A percentile compares a stretch with the other conserved stretches of the same genome.
phyloP scores from a whole-genome alignment of 164 flowering plant genomes.

The Dillenia suffruticosa region DNA sequence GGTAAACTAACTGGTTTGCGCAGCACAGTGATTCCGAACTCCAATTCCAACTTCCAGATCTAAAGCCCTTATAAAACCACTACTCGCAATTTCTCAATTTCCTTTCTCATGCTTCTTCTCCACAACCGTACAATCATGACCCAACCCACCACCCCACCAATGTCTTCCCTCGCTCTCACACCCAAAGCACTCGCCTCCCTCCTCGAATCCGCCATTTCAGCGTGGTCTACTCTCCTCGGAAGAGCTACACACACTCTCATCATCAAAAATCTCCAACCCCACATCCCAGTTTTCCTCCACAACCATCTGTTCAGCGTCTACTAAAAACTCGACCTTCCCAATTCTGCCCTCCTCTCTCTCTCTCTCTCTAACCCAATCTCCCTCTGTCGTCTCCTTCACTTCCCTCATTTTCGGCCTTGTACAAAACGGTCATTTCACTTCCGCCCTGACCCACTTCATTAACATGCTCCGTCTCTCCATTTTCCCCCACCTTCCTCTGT shows the following conservation, averaged over 20 bases:
- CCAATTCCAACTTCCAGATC: too few species aligned
- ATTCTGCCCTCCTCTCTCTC: conserved; percentile 48
- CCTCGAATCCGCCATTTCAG: conserved; percentile 45
- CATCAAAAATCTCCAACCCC: conserved; percentile 34
- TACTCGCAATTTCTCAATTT: too few species aligned
- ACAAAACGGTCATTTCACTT: conserved; percentile 49
- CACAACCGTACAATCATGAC: too few species aligned
- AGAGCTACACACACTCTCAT: conserved; percentile 68
- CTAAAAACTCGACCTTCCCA: conserved; percentile 73
- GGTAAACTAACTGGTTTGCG: too few species aligned
- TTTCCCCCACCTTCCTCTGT: conserved; percentile 76
- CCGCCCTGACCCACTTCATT: conserved; percentile 49
- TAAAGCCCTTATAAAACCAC: too few species aligned
- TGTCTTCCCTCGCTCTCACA: conserved; percentile 20
- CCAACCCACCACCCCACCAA: conserved; percentile 2
- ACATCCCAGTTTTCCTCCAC: conserved; percentile 51
- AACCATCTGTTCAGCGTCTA: conserved; percentile 83
- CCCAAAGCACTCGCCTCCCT: conserved; percentile 49
- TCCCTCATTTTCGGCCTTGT: conserved; percentile 74
- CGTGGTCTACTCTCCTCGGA: conserved; percentile 50
- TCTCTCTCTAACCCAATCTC: conserved; percentile 47
- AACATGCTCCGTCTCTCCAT: conserved; percentile 52
- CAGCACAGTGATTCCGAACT: too few species aligned
- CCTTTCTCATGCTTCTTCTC: too few species aligned
- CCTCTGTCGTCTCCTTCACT: conserved; percentile 88